A percentile compares a stretch with the other conserved stretches of the same genome.
Conservation (phyloP, 257 asterid species). For the Petrea volubilis region DNA sequence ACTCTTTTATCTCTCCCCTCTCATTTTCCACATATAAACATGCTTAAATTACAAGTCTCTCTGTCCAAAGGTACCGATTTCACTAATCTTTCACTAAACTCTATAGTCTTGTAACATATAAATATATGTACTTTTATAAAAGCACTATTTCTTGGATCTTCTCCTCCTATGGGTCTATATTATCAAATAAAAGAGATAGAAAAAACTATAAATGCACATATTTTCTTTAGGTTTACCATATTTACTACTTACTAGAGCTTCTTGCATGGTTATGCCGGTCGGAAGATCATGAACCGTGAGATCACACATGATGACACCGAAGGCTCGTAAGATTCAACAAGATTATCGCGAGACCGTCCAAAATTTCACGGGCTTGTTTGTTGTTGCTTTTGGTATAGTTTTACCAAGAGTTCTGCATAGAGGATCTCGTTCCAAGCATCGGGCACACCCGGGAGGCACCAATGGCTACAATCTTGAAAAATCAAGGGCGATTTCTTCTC, state of each 20-base stretch:
- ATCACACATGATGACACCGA: neutral
- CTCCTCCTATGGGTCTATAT: conserved; percentile 27
- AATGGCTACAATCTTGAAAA: conserved; percentile 74
- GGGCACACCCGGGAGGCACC: conserved; percentile 88
- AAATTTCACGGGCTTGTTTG: conserved; percentile 1
- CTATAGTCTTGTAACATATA: neutral
- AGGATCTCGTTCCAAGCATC: conserved; percentile 77
- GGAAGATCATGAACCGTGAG: neutral
- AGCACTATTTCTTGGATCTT: conserved; percentile 31
- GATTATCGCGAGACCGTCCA: neutral
- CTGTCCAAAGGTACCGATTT: neutral
- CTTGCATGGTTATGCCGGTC: conserved; percentile 2
- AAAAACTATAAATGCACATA: conserved; percentile 30
- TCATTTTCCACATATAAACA: neutral
- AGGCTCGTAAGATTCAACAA: neutral
- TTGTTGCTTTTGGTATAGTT: conserved; percentile 28
- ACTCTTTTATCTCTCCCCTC: neutral
- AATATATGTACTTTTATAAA: neutral
- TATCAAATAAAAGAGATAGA: conserved; percentile 7
- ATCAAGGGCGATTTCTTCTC: conserved; percentile 43
- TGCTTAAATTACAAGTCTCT: neutral
- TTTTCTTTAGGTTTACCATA: conserved; percentile 19
- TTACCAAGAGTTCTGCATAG: conserved; percentile 56
- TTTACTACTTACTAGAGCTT: neutral
- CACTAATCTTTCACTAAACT: neutral